phyloP scores from a whole-genome alignment of 73 alveolate genomes.

The Diophrys appendiculata region DNA sequence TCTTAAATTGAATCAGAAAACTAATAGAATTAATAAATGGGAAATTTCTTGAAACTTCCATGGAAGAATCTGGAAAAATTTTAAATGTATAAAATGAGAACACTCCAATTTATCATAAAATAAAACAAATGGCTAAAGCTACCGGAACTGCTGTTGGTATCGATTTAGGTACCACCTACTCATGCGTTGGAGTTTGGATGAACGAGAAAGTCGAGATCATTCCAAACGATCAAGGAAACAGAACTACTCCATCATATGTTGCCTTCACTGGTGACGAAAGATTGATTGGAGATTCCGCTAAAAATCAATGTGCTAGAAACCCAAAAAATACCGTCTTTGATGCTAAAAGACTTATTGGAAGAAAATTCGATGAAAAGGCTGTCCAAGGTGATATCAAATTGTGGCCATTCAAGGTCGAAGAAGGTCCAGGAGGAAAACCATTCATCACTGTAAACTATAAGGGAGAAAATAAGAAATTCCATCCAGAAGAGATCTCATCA shows the following conservation, averaged over 20 bases:
- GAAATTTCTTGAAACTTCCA: not conserved
- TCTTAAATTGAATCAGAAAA: not conserved
- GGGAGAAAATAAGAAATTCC: conserved; percentile 84
- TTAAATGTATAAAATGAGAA: not conserved
- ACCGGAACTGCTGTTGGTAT: conserved; percentile 83
- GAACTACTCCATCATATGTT: conserved; percentile 96
- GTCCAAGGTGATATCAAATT: conserved; percentile 90
- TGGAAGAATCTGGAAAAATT: not conserved
- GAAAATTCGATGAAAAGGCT: conserved; percentile 83
- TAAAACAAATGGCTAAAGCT: not conserved
- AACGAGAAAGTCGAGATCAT: conserved; percentile 97
- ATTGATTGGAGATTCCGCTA: conserved; percentile 97
- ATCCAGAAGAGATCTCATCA: conserved; percentile 95
- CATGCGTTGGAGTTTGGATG: conserved; percentile 94
- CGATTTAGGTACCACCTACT: conserved; percentile 97
- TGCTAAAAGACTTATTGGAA: conserved; percentile 94
- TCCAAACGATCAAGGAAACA: conserved; percentile 96
- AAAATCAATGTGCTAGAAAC: conserved; percentile 92
- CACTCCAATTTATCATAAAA: not conserved
- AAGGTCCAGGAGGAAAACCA: conserved; percentile 91
- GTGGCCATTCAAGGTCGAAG: conserved; percentile 92
- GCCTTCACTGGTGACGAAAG: conserved; percentile 96
- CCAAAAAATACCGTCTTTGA: conserved; percentile 93
- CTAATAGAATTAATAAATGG: not conserved
- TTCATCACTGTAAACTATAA: conserved; percentile 78